Conservation (phyloP, 768 basidiomycete genomes). For the Rhodotorula taiwanensis region DNA sequence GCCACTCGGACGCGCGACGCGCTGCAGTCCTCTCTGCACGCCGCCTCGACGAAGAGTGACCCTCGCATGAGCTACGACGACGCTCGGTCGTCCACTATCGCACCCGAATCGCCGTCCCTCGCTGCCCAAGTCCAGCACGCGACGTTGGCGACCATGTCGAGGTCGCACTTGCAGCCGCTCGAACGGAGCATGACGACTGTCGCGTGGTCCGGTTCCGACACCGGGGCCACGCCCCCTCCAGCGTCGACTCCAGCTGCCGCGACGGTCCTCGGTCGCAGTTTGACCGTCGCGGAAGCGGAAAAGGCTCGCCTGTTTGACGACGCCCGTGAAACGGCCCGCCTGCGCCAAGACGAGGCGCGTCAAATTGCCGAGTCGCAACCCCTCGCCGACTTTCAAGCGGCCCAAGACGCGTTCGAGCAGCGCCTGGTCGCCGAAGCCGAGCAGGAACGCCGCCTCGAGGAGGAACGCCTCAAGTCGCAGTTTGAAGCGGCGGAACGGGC, state of each 20-base stretch:
- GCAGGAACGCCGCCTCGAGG: not conserved
- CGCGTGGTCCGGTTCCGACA: slow-evolving; percentile 15
- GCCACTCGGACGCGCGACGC: slow-evolving; percentile 16
- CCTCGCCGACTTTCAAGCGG: slow-evolving; percentile 20
- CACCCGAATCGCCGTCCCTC: not conserved
- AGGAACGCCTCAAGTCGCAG: slow-evolving; percentile 1
- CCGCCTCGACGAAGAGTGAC: not conserved
- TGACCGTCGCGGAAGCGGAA: slow-evolving; percentile 26
- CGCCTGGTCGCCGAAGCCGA: slow-evolving; percentile 15
- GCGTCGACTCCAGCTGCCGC: not conserved
- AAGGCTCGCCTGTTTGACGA: slow-evolving; percentile 29
- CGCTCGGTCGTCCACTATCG: too few relatives aligned
- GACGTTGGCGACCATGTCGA: not conserved
- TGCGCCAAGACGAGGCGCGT: slow-evolving; percentile 27
- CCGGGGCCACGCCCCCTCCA: not conserved
- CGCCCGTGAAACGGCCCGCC: slow-evolving; percentile 19
- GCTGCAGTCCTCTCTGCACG: slow-evolving; percentile 3
- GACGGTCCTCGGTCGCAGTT: slow-evolving; percentile 14
- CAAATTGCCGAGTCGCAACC: slow-evolving; percentile 22
- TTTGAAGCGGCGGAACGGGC: slow-evolving; percentile 8
- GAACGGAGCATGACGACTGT: slow-evolving; percentile 15
- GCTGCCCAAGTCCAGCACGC: not conserved
- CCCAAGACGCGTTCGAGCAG: slow-evolving; percentile 15
- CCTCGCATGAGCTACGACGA: too few relatives aligned
- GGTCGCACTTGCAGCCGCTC: not conserved